These are phyloP conservation scores for Hygrophila difformis DNA, from an alignment of 257 asterid genomes.

Conservation along the genomic window DNA sequence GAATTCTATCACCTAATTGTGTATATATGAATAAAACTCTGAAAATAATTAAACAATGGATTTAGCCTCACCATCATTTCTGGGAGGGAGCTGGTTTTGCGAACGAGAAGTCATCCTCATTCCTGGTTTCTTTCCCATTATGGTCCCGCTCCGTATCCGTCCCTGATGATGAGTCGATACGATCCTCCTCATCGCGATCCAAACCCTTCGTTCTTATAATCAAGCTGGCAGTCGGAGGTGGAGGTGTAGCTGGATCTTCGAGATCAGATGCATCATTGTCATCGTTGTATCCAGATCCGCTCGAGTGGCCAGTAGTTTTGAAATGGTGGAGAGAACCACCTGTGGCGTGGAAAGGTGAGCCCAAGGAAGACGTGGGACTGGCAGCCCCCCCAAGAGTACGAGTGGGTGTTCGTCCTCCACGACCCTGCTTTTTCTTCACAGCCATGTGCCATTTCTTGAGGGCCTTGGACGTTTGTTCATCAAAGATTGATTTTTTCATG, in stretches of 20 bases:
- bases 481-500: slow-evolving; percentile 81
- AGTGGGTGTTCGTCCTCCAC: slow-evolving; percentile 44
- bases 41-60: too few species aligned
- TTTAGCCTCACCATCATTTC: slow-evolving; percentile 15
- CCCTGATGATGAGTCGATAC: slow-evolving; percentile 25
- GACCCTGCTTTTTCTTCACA: slow-evolving; percentile 60
- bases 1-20: too few species aligned
- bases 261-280: slow-evolving; percentile 42
- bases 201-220: slow-evolving; percentile 21
- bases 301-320: slow-evolving; percentile 62
- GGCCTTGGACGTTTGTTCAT: slow-evolving; percentile 86
- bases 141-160: background rate
- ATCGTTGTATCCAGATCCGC: slow-evolving; percentile 26
- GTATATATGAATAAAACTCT: too few species aligned
- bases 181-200: slow-evolving; percentile 15
- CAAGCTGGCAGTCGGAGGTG: slow-evolving; percentile 33
- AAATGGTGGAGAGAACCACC: slow-evolving; percentile 44
- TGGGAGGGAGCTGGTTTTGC: slow-evolving; percentile 36
- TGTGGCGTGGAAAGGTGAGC: slow-evolving; percentile 48
- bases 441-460: slow-evolving; percentile 89
- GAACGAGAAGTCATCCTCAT: slow-evolving; percentile 64
- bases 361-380: slow-evolving; percentile 59
- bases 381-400: slow-evolving; percentile 41
- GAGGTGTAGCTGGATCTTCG: slow-evolving; percentile 54
- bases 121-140: slow-evolving; percentile 24